phyloP scores from a whole-genome alignment of 2,329 filamentous ascomycete genomes.

The Botrytis squamosa region DNA sequence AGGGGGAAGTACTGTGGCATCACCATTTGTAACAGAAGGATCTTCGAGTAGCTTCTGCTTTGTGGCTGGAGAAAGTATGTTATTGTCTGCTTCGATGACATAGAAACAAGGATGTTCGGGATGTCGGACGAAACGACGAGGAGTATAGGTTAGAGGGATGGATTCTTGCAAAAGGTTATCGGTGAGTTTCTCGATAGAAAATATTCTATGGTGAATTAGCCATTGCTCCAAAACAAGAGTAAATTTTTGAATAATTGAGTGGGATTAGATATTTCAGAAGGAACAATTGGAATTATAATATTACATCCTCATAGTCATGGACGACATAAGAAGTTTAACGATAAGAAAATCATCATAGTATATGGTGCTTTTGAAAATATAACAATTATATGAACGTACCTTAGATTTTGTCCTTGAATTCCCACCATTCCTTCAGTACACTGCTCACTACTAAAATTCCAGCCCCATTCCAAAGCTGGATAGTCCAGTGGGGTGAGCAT shows the following conservation, averaged over 20 bases:
- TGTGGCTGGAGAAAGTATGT: slow-evolving; percentile 79
- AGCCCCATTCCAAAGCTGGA: slow-evolving; percentile 84
- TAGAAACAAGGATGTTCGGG: slow-evolving; percentile 89
- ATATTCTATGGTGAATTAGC: slow-evolving; percentile 64
- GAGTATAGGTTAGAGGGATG: slow-evolving; percentile 85
- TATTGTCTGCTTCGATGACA: slow-evolving; percentile 90
- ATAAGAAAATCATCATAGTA: slow-evolving; percentile 47
- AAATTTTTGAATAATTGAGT: slow-evolving; percentile 13
- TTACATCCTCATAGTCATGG: slow-evolving; percentile 50
- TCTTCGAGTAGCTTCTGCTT: slow-evolving; percentile 73
- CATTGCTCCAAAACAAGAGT: slow-evolving; percentile 19
- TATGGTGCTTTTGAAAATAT: slow-evolving; percentile 19
- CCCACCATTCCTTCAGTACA: slow-evolving; percentile 93
- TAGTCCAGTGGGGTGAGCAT: slow-evolving; percentile 92
- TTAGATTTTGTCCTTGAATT: slow-evolving; percentile 82
- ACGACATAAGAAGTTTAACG: slow-evolving; percentile 41
- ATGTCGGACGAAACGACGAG: slow-evolving; percentile 81
- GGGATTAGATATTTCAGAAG: slow-evolving; percentile 67
- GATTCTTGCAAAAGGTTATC: slow-evolving; percentile 85
- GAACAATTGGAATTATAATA: slow-evolving; percentile 86
- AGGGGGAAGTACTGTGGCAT: slow-evolving; percentile 67
- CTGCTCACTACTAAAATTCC: slow-evolving; percentile 95
- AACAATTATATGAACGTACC: slow-evolving; percentile 55
- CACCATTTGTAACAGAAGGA: slow-evolving; percentile 67
- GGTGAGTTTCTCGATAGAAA: slow-evolving; percentile 82